Percentiles rank a stretch among this genome's conserved stretches.
Conservation (phyloP, 2,329 filamentous ascomycete genomes). For the Diaporthe batatas region DNA sequence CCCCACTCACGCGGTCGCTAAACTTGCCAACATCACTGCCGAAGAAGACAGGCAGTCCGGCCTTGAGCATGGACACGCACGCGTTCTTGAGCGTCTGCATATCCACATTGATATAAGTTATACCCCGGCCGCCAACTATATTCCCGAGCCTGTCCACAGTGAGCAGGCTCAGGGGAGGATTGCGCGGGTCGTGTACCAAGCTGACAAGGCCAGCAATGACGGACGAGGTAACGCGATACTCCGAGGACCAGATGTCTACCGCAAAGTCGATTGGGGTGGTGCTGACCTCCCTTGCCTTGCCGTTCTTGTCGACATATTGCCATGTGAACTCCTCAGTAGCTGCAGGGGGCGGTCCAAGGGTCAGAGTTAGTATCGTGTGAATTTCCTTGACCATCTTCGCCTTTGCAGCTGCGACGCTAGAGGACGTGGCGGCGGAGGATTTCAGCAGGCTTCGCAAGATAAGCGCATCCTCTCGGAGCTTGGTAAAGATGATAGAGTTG, state of each 20-base stretch:
- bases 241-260: conserved; percentile 72
- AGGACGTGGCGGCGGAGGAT: conserved; percentile 50
- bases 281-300: conserved; percentile 72
- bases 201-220: conserved; percentile 80
- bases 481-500: conserved; percentile 82
- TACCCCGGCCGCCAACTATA: conserved; percentile 79
- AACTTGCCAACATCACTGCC: conserved; percentile 90
- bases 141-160: conserved; percentile 86
- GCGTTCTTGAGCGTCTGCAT: conserved; percentile 79
- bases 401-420: conserved; percentile 67
- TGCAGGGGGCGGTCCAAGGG: conserved; percentile 82
- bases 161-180: conserved; percentile 78
- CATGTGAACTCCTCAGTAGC: conserved; percentile 80
- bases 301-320: conserved; percentile 80
- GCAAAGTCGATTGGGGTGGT: conserved; percentile 81
- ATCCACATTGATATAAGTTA: conserved; percentile 87
- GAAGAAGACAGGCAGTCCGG: conserved; percentile 87
- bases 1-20: conserved; percentile 74
- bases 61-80: conserved; percentile 82
- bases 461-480: conserved; percentile 88
- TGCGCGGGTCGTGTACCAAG: conserved; percentile 87
- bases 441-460: conserved; percentile 71
- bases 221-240: conserved; percentile 69
- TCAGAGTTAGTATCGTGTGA: conserved; percentile 83
- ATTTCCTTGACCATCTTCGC: conserved; percentile 84